Conservation (phyloP, 2,329 filamentous ascomycete genomes). For the Colletotrichum tanaceti region DNA sequence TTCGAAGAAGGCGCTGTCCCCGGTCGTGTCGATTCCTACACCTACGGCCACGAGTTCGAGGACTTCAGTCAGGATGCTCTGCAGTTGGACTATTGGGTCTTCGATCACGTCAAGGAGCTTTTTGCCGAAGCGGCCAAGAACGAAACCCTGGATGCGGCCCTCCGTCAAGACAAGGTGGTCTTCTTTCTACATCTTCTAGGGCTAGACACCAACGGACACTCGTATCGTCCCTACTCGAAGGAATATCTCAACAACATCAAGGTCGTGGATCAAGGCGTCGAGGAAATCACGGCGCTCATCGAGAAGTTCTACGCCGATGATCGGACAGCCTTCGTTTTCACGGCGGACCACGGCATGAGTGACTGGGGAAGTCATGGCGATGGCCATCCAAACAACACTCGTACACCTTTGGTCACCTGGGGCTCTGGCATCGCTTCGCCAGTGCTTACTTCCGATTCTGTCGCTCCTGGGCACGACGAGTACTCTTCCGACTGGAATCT, state of each 20-base stretch:
- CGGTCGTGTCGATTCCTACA: constrained; percentile 87
- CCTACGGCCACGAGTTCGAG: constrained; percentile 85
- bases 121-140: constrained; percentile 86
- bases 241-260: constrained; percentile 97
- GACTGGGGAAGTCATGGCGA: constrained; percentile 99
- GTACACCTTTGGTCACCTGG: constrained; percentile 93
- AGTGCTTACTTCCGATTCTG: constrained; percentile 61
- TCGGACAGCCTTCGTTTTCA: constrained; percentile 95
- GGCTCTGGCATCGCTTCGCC: constrained; percentile 90
- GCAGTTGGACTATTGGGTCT: constrained; percentile 92
- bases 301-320: constrained; percentile 86
- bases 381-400: constrained; percentile 95
- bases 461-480: constrained; percentile 87
- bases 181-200: constrained; percentile 96
- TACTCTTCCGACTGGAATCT: constrained; percentile 92
- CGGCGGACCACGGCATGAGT: constrained; percentile 98
- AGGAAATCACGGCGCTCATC: constrained; percentile 83
- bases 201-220: constrained; percentile 89
- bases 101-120: constrained; percentile 89
- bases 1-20: constrained; percentile 93
- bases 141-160: constrained; percentile 74
- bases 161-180: constrained; percentile 87
- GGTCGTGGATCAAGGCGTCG: constrained; percentile 89
- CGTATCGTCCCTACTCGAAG: constrained; percentile 88
- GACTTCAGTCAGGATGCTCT: constrained; percentile 88